Percentiles rank a stretch among this genome's conserved stretches.
Evolutionary conservation across 441 rosid genomes (phyloP).

Genomic region (Croton laevigatus): DNA sequence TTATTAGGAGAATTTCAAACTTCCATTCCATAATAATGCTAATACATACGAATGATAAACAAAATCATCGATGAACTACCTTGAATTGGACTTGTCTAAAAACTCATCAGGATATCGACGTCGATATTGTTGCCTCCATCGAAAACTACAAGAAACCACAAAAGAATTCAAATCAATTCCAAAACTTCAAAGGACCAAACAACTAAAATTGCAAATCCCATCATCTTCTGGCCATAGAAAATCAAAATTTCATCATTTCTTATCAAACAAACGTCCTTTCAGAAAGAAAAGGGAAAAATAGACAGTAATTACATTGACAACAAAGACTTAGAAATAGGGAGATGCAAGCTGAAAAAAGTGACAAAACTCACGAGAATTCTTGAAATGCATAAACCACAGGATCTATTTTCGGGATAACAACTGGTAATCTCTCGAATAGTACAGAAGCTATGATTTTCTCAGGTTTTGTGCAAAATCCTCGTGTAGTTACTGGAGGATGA

Average conservation of each 20-base stretch:
- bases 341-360: slow-evolving; percentile 1
- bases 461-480: slow-evolving; percentile 52
- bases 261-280: too few relatives aligned
- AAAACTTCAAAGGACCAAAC: neutral
- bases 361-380: slow-evolving; percentile 77
- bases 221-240: neutral
- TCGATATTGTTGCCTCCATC: slow-evolving; percentile 76
- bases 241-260: too few relatives aligned
- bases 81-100: slow-evolving; percentile 74
- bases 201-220: neutral
- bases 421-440: slow-evolving; percentile 85
- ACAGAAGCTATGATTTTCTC: slow-evolving; percentile 82
- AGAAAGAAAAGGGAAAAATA: too few relatives aligned
- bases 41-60: neutral
- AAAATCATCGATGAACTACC: slow-evolving; percentile 27
- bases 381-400: slow-evolving; percentile 82
- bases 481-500: slow-evolving; percentile 28
- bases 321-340: too few relatives aligned
- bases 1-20: neutral
- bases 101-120: slow-evolving; percentile 89
- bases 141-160: slow-evolving; percentile 44
- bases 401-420: slow-evolving; percentile 81
- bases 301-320: too few relatives aligned
- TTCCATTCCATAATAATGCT: neutral
- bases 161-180: neutral